Percentiles rank a stretch among this genome's conserved stretches.
These are phyloP conservation scores for Lentinus brumalis DNA, from an alignment of 768 basidiomycete genomes.

Conservation along the genomic window DNA sequence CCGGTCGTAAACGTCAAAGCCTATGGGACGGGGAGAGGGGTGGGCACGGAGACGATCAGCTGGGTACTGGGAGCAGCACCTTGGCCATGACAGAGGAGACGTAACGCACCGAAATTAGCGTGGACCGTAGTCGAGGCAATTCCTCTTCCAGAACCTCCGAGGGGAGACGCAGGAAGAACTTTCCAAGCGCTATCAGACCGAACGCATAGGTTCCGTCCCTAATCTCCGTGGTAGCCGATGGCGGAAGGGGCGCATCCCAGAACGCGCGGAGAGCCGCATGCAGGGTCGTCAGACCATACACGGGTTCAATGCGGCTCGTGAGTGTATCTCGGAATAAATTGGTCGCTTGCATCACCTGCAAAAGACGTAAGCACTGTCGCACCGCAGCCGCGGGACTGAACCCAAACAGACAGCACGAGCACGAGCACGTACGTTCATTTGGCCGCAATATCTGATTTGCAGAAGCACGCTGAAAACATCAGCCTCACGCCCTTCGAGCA, in stretches of 20 bases:
- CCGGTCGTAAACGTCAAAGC: constrained; percentile 63
- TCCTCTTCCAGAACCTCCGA: constrained; percentile 87
- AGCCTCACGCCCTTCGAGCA: constrained; percentile 79
- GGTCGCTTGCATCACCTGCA: constrained; percentile 80
- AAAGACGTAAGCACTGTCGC: constrained; percentile 15
- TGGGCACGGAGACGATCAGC: constrained; percentile 7
- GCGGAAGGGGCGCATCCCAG: constrained; percentile 50
- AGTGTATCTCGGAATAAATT: constrained; percentile 79
- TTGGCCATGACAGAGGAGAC: not conserved
- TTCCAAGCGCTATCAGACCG: constrained; percentile 81
- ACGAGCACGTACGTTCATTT: constrained; percentile 57
- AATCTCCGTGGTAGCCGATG: constrained; percentile 46
- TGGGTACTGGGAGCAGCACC: not conserved
- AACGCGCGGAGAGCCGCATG: constrained; percentile 73
- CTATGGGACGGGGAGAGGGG: constrained; percentile 34
- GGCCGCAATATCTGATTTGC: constrained; percentile 70
- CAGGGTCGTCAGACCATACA: constrained; percentile 83
- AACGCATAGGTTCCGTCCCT: constrained; percentile 77
- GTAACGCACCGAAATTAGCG: constrained; percentile 63
- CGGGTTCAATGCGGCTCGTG: constrained; percentile 72
- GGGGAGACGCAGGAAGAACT: constrained; percentile 79
- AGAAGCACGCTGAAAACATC: constrained; percentile 75
- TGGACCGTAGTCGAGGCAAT: constrained; percentile 71
- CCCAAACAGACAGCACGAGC: constrained; percentile 14
- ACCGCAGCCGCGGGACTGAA: constrained; percentile 10